These are phyloP conservation scores for Cladosporium sp. DNA, from an alignment of 2,329 filamentous ascomycete genomes.

Conservation along the genomic window DNA sequence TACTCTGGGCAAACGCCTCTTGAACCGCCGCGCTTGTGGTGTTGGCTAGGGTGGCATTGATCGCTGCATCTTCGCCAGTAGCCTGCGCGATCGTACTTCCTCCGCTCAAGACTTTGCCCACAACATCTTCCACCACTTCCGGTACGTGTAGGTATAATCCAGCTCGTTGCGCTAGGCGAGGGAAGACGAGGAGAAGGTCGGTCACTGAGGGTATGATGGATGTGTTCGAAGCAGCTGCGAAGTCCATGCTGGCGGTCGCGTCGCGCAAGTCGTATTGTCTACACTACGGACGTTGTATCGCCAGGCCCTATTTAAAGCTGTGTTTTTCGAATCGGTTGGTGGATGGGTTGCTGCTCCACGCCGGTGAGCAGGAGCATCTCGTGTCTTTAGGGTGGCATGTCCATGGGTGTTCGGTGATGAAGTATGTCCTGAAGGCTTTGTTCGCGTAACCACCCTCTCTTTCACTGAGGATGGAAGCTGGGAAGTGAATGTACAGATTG, in stretches of 20 bases:
- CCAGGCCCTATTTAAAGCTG: no score
- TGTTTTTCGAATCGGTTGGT: no score
- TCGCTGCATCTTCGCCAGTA: slow-evolving; percentile 41
- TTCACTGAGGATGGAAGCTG: background rate
- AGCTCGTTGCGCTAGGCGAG: slow-evolving; percentile 62
- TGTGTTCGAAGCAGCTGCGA: slow-evolving; percentile 15
- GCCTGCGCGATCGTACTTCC: slow-evolving; percentile 56
- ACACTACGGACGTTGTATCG: no score
- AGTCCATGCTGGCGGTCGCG: slow-evolving; percentile 1
- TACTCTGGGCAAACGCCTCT: slow-evolving; percentile 37
- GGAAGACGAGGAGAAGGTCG: slow-evolving; percentile 63
- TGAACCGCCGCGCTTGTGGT: slow-evolving; percentile 24
- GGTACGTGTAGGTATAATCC: slow-evolving; percentile 50
- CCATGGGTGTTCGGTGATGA: background rate
- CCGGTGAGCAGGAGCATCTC: background rate
- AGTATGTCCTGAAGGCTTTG: background rate
- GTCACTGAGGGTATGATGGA: slow-evolving; percentile 52
- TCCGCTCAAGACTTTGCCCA: slow-evolving; percentile 46
- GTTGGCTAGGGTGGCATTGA: slow-evolving; percentile 35
- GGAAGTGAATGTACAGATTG: background rate
- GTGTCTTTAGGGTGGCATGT: slow-evolving; percentile 7
- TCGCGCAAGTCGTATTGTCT: no score
- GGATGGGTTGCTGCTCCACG: background rate
- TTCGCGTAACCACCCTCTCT: no score
- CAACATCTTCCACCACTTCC: slow-evolving; percentile 52